A percentile compares a stretch with the other conserved stretches of the same genome.
Conservation (phyloP, 1,139 yeast genomes). For the Suhomyces panamericanus region DNA sequence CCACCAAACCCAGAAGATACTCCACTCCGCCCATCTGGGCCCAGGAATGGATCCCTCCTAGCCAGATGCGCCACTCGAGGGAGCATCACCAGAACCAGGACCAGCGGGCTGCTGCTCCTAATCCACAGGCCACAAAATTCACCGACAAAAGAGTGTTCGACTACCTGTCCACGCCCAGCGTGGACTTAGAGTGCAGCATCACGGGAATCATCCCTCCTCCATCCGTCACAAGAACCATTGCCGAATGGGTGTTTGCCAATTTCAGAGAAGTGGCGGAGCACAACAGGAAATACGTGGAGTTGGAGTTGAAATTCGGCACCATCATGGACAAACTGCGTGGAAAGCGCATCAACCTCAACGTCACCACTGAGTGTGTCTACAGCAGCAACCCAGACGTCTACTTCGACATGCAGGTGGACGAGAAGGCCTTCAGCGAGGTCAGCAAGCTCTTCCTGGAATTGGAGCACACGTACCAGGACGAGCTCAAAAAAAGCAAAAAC, state of each 20-base stretch:
- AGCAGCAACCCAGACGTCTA: conserved; percentile 56
- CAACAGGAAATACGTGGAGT: conserved; percentile 64
- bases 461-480: conserved; percentile 48
- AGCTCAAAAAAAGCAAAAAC: conserved; percentile 24
- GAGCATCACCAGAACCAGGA: conserved; percentile 7
- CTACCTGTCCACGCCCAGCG: conserved; percentile 34
- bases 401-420: conserved; percentile 72
- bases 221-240: conserved; percentile 75
- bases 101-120: neutral
- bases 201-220: conserved; percentile 80
- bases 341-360: conserved; percentile 65
- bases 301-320: conserved; percentile 81
- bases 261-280: conserved; percentile 61
- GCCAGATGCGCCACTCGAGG: conserved; percentile 21
- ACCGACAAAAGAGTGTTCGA: conserved; percentile 37
- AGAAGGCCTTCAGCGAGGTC: conserved; percentile 63
- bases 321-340: conserved; percentile 68
- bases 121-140: conserved; percentile 5
- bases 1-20: conserved; percentile 62
- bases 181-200: conserved; percentile 57
- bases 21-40: conserved; percentile 80
- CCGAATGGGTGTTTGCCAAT: conserved; percentile 88
- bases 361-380: conserved; percentile 72
- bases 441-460: conserved; percentile 57
- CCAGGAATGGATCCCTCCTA: conserved; percentile 62